A percentile compares a stretch with the other conserved stretches of the same genome.
phyloP scores from a whole-genome alignment of 192 early-diverging fungal species.

The Diversispora eburnea region DNA sequence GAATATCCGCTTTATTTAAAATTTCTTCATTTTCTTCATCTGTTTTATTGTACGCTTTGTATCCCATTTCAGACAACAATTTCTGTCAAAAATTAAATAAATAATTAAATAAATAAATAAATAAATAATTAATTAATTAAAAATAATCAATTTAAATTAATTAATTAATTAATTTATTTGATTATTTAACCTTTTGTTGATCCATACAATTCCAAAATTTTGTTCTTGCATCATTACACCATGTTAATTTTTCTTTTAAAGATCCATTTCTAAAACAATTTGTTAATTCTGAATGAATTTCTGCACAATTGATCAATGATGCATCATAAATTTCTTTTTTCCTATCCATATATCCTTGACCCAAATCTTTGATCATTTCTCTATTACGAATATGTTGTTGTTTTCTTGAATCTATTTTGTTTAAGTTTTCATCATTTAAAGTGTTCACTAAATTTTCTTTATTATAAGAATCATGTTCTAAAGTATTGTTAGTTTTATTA shows the following conservation, averaged over 20 bases:
- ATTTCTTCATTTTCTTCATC: slow-evolving; percentile 20
- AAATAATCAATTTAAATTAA: not conserved
- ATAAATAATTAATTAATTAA: slow-evolving; percentile 4
- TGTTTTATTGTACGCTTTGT: not conserved
- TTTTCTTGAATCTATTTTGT: not conserved
- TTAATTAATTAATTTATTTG: not conserved
- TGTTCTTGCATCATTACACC: slow-evolving; percentile 5
- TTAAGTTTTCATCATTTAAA: not conserved
- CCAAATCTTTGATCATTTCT: not conserved
- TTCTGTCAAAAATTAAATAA: not conserved
- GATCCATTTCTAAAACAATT: slow-evolving; percentile 17
- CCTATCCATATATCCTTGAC: not conserved
- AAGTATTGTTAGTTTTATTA: not conserved
- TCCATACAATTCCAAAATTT: slow-evolving; percentile 26
- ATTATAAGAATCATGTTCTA: not conserved
- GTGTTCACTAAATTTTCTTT: slow-evolving; percentile 1
- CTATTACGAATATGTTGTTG: not conserved
- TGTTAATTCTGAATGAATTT: slow-evolving; percentile 20
- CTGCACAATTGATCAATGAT: slow-evolving; percentile 21
- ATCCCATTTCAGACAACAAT: slow-evolving; percentile 2
- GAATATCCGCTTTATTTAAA: slow-evolving; percentile 12
- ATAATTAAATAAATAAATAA: not conserved
- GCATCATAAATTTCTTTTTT: slow-evolving; percentile 13
- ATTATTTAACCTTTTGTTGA: slow-evolving; percentile 14
- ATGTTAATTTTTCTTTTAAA: slow-evolving; percentile 1